Percentiles rank a stretch among this genome's conserved stretches.
phyloP scores from a whole-genome alignment of 1,284 basidiomycete genomes.

The Pseudozyma sp. region DNA sequence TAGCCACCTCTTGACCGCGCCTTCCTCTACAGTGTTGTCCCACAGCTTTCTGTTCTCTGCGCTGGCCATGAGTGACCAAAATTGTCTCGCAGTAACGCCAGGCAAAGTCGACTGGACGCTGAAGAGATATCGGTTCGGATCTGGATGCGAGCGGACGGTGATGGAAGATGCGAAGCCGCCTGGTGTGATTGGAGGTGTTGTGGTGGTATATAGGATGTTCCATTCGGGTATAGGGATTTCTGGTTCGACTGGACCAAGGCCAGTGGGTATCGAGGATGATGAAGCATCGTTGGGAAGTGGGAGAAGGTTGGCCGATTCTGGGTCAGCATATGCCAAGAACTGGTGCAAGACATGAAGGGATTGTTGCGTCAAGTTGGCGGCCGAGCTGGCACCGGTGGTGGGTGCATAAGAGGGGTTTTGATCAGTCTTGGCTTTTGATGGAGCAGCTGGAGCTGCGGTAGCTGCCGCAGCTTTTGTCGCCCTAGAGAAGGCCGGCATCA shows the following conservation, averaged over 20 bases:
- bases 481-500: conserved; percentile 22
- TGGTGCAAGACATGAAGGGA: conserved; percentile 43
- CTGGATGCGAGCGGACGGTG: conserved; percentile 53
- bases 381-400: conserved; percentile 12
- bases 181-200: conserved; percentile 19
- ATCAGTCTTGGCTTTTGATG: conserved; percentile 6
- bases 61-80: conserved; percentile 64
- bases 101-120: conserved; percentile 56
- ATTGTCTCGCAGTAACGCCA: conserved; percentile 51
- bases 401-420: background rate
- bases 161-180: conserved; percentile 48
- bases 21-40: conserved; percentile 55
- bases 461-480: conserved; percentile 18
- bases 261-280: conserved; percentile 20
- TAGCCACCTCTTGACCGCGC: conserved; percentile 45
- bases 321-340: conserved; percentile 47
- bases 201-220: conserved; percentile 49
- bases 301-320: conserved; percentile 30
- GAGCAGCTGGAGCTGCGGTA: conserved; percentile 3
- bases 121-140: conserved; percentile 52
- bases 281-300: conserved; percentile 21
- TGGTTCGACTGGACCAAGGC: conserved; percentile 7
- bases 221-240: conserved; percentile 53
- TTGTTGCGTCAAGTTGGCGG: conserved; percentile 28
- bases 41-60: conserved; percentile 57